phyloP scores from a whole-genome alignment of 2,329 filamentous ascomycete species.

The Phymatotrichopsis omnivora region DNA sequence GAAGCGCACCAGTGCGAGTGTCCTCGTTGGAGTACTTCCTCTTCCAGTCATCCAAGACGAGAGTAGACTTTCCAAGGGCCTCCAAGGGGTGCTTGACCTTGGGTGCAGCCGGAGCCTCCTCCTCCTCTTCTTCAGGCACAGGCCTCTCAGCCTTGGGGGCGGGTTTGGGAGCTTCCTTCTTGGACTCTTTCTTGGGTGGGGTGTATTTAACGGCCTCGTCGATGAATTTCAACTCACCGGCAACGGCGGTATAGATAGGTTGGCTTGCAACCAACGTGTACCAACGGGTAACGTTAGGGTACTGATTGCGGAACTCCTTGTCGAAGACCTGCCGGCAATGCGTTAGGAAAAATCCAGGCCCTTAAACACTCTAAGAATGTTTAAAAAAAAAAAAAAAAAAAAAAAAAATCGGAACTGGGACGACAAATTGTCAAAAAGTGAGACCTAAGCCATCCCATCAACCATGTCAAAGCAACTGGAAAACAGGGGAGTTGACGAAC shows the following conservation, averaged over 20 bases:
- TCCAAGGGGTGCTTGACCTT: constrained; percentile 98
- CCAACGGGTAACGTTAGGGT: constrained; percentile 88
- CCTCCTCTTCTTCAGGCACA: constrained; percentile 48
- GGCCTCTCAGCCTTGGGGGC: constrained; percentile 39
- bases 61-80: constrained; percentile 64
- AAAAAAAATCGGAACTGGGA: no score
- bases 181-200: constrained; percentile 52
- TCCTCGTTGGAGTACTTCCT: constrained; percentile 97
- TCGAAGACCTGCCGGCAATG: constrained; percentile 73
- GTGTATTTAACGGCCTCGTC: constrained; percentile 66
- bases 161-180: constrained; percentile 42
- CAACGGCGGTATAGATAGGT: constrained; percentile 75
- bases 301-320: constrained; percentile 70
- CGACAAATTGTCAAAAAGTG: constrained; percentile 57
- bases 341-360: background rate
- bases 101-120: constrained; percentile 50
- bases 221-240: constrained; percentile 64
- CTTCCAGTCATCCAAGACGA: constrained; percentile 96
- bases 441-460: constrained; percentile 62
- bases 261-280: constrained; percentile 90
- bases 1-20: constrained; percentile 67
- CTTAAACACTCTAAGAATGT: no score
- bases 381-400: no score
- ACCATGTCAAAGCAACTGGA: constrained; percentile 65
- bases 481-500: constrained; percentile 61